These are phyloP conservation scores for Leptographium flavum DNA, from an alignment of 2,329 filamentous ascomycete genomes.

Conservation along the genomic window DNA sequence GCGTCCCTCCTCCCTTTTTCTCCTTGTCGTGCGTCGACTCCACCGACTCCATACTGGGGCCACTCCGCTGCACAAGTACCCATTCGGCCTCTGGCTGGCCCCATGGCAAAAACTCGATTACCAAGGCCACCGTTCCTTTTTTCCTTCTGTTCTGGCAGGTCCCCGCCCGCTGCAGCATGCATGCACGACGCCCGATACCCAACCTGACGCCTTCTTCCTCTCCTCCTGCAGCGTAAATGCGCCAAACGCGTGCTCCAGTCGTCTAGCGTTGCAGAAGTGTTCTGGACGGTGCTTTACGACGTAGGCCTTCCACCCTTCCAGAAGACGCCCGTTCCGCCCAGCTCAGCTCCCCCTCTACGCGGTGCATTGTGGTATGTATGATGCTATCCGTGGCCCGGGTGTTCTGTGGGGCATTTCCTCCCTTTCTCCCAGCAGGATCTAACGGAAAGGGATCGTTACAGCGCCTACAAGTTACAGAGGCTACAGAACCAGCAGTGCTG, in stretches of 20 bases:
- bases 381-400: slow-evolving; percentile 1
- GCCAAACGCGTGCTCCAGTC: too few species aligned
- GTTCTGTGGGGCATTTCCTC: neutral
- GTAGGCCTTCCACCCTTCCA: too few species aligned
- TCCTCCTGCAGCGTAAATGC: too few species aligned
- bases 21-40: neutral
- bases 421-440: neutral
- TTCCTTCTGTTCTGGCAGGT: too few species aligned
- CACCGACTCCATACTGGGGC: neutral
- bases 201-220: too few species aligned
- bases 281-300: too few species aligned
- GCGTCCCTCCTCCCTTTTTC: neutral
- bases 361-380: neutral
- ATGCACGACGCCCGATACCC: too few species aligned
- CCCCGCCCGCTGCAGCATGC: too few species aligned
- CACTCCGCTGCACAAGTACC: neutral
- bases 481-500: too few species aligned
- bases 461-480: too few species aligned
- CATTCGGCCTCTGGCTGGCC: neutral
- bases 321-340: neutral
- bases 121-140: too few species aligned
- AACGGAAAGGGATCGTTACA: neutral
- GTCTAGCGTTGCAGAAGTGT: too few species aligned
- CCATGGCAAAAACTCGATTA: neutral
- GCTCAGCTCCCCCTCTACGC: neutral